These are phyloP conservation scores for Uncinocarpus reesii DNA, from an alignment of 2,329 filamentous ascomycete genomes.

Conservation along the genomic window DNA sequence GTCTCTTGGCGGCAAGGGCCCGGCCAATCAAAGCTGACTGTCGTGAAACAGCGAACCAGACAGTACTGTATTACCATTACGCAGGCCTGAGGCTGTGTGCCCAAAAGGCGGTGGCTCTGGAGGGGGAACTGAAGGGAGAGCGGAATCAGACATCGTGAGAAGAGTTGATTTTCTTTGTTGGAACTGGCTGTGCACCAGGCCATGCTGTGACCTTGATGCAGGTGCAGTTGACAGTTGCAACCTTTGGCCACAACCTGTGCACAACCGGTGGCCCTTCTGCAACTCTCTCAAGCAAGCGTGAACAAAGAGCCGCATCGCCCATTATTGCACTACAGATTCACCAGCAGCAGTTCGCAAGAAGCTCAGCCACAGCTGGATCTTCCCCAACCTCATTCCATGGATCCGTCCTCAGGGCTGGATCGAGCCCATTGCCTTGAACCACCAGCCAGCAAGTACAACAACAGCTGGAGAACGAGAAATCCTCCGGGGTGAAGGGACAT, in stretches of 20 bases:
- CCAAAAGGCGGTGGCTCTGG: constrained; percentile 4
- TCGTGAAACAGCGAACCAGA: neutral
- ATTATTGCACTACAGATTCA: no score
- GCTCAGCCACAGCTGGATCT: neutral
- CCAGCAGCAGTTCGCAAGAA: no score
- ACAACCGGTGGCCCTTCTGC: no score
- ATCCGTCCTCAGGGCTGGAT: neutral
- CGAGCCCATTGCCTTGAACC: neutral
- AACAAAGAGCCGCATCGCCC: constrained; percentile 10
- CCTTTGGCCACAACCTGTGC: neutral
- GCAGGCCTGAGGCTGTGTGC: neutral
- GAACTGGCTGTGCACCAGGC: neutral
- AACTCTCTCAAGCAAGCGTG: neutral
- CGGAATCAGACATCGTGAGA: no score
- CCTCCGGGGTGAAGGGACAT: no score
- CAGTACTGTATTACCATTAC: neutral
- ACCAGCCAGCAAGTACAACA: neutral
- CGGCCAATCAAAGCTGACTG: neutral
- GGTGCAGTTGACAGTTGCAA: no score
- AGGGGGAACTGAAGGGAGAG: neutral
- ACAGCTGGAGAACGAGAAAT: neutral
- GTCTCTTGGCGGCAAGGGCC: neutral
- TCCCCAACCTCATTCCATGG: neutral
- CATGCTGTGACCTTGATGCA: no score
- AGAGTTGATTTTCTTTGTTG: neutral